These are phyloP conservation scores for Scedosporium minutisporum DNA, from an alignment of 2,329 filamentous ascomycete species.

Conservation along the genomic window DNA sequence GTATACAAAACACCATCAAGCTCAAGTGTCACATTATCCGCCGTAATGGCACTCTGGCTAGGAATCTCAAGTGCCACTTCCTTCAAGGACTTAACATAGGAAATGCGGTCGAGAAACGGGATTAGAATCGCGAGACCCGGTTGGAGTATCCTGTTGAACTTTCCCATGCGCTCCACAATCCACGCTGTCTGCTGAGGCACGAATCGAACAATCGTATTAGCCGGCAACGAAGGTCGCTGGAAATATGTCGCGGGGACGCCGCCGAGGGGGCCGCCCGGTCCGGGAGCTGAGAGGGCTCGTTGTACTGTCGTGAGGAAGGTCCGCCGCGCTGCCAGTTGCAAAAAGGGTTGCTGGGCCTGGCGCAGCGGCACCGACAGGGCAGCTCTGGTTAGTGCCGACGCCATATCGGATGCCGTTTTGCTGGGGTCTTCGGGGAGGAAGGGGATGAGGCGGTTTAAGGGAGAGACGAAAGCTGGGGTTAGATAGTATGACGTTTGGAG, in stretches of 20 bases:
- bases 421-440: not conserved
- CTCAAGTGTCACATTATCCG: slow-evolving; percentile 95
- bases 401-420: not conserved
- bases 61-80: slow-evolving; percentile 95
- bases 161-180: slow-evolving; percentile 99
- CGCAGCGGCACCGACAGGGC: slow-evolving; percentile 8
- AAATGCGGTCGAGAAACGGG: slow-evolving; percentile 88
- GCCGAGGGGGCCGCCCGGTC: not conserved
- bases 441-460: not conserved
- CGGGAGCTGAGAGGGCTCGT: not conserved
- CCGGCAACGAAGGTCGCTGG: slow-evolving; percentile 63
- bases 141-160: slow-evolving; percentile 86
- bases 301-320: not conserved
- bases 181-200: slow-evolving; percentile 99
- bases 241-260: slow-evolving; percentile 41
- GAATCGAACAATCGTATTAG: slow-evolving; percentile 91
- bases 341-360: slow-evolving; percentile 6
- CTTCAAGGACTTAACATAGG: slow-evolving; percentile 96
- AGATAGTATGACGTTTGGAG: not conserved
- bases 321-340: slow-evolving; percentile 14
- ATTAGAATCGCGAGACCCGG: slow-evolving; percentile 83
- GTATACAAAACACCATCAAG: slow-evolving; percentile 94
- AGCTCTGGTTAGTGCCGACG: slow-evolving; percentile 4
- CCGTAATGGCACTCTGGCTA: slow-evolving; percentile 93
- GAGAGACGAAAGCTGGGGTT: not conserved